Evolutionary conservation across 176 grass and related monocot genomes (phyloP).

Genomic region (Eragrostis nindensis): DNA sequence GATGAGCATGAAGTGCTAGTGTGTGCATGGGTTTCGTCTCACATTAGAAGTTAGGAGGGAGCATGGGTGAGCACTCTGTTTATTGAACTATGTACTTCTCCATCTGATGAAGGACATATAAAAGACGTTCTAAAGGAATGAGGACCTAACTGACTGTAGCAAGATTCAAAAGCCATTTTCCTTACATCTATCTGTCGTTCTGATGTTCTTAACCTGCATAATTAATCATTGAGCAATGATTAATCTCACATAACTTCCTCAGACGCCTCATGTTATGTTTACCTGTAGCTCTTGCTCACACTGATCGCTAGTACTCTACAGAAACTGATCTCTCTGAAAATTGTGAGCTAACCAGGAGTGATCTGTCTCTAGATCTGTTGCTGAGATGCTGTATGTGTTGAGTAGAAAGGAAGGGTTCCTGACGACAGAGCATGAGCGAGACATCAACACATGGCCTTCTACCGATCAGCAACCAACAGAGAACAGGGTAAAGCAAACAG

Average conservation of each 20-base stretch:
- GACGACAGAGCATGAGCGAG: too few relatives aligned
- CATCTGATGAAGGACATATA: not conserved
- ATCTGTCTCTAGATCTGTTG: too few relatives aligned
- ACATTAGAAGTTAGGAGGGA: too few relatives aligned
- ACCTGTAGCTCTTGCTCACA: constrained; percentile 3
- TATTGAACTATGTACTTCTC: not conserved
- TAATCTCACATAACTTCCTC: too few relatives aligned
- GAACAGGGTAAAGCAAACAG: constrained; percentile 41
- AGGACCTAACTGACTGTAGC: not conserved
- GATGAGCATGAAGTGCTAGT: too few relatives aligned
- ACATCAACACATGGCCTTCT: too few relatives aligned
- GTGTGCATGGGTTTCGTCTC: too few relatives aligned
- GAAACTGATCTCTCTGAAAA: constrained; percentile 9
- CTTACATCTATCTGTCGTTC: not conserved
- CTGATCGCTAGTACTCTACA: constrained; percentile 3
- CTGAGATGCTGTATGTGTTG: too few relatives aligned
- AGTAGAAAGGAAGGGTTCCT: too few relatives aligned
- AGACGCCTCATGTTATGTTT: constrained; percentile 3
- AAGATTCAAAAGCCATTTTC: not conserved
- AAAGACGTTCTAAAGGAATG: not conserved
- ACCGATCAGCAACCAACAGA: too few relatives aligned
- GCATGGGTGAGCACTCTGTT: too few relatives aligned
- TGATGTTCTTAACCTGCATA: not conserved
- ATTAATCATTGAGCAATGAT: not conserved
- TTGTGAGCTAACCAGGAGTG: not conserved